Base-by-base conservation (phyloP, 805 yeast species). In the Wickerhamomyces chaumierensis region DNA sequence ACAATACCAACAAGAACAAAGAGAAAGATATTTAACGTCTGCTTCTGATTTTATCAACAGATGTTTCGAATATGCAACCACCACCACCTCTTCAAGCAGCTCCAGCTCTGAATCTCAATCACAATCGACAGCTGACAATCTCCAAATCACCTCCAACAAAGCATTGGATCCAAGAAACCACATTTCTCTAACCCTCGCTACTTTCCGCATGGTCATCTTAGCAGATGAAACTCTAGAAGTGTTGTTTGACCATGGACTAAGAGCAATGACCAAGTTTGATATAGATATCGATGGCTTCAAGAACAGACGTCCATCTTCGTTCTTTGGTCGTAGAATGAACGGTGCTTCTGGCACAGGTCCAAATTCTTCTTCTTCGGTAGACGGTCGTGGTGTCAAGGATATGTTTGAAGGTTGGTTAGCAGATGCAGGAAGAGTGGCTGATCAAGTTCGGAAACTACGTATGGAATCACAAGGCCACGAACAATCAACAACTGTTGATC, bases 141-240 rank as follows among this genome's bases (percentile, higher is more conserved):
- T 4, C n/a, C 7, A 13, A 31, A 41, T 48, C 33, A 66, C 66
- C 20, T 86, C 85, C 36, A 86, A 87, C 53, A 84, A 76, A 4
- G 95, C 95, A 0, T 62, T 86, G 31, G 84, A 86, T 53, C 95
- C 95, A 3, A 68, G 72, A 25, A 73, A 78, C 25, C 94, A 95
- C 1, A 75, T 80, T 9, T 75, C 63, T 41, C 68, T 88, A 38
- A 83, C 81, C 38, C 63, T 86, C 15, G 85, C 97, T 0, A 87
- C 95, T 0, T 90, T 90, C 62, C 66, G 97, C 44, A 90, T 90
- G 98, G 94, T 92, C 1, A 63, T 92, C 5, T 64, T 90, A 5
- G 96, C 97, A 0, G 96, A 88, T 56, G 97, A 87, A 52, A 83
- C 96, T 0, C 81, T 86, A 48, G 97, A 92, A 57, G 65, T 81